Evolutionary conservation across 495 filamentous ascomycete species (phyloP), one percentile per base, ranked within the genome.

Genomic region (Neurospora sp.): DNA sequence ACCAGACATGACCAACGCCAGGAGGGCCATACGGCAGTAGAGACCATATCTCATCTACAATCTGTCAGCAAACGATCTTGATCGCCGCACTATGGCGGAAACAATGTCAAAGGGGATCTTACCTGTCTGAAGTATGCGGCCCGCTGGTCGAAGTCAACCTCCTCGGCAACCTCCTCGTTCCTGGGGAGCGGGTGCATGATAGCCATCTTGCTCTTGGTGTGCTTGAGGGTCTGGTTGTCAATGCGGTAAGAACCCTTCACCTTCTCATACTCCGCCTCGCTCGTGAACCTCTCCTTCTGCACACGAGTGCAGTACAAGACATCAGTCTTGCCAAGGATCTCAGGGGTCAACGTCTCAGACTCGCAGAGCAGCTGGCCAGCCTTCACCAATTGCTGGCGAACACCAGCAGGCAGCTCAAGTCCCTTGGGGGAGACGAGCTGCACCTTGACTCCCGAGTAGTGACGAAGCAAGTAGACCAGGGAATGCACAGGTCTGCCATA

Each of bases 81-180:
- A 18, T 38, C 73, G 40, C 37, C 23, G 69, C 23, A 16, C 16
- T 23, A 74, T 49, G 2, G 75, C 72, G 69, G 39, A 70, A 12
- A 37, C 38, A 20, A 31, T 35, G 27, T 66, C 11, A 70, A 71
- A 49, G 8, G 37, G 54, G 73, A 78, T 88, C 91, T 86, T 85
- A 97, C 96, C 91, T 99, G 96, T 92, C 96, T 90, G 83, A 98
- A 98, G 86, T 99, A 99, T 72, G 96, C 96, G 41, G 96, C 95
- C 79, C 96, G 86, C 82, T 95, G 93, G 86, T 99, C 96, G 85
- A 95, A 96, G 82, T 99, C 96, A 35, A 99, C 93, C 85, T 99
- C 96, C 85, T 97, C 94, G 12, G 90, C 87, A 76, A 99, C 91
- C 88, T 99, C 96, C 71, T 89, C 89, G 76, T 97, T 98, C 73